Evolutionary conservation across 805 yeast genomes (phyloP).

Genomic region (Kluyveromyces wickerhamii): DNA sequence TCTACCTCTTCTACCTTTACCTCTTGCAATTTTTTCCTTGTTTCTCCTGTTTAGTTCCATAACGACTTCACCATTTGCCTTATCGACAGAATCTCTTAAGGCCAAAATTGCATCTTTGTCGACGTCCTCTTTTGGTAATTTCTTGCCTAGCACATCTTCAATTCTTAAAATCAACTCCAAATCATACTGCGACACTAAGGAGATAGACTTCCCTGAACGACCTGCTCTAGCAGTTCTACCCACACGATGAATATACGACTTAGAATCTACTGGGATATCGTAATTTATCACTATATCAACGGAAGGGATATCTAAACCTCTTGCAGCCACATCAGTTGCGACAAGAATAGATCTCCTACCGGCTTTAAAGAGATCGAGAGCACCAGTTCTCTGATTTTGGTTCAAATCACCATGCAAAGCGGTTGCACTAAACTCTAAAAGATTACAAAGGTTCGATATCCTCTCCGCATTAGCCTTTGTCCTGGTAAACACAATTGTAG

Average conservation of each 20-base stretch:
- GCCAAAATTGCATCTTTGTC: slow-evolving; percentile 70
- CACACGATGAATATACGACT: slow-evolving; percentile 79
- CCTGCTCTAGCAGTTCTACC: slow-evolving; percentile 97
- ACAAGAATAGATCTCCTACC: slow-evolving; percentile 62
- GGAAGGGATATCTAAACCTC: slow-evolving; percentile 78
- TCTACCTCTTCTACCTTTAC: slow-evolving; percentile 33
- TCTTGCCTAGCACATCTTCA: slow-evolving; percentile 78
- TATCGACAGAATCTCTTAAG: slow-evolving; percentile 79
- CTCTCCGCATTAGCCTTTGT: slow-evolving; percentile 95
- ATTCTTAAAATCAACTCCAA: slow-evolving; percentile 80
- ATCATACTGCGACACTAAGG: slow-evolving; percentile 91
- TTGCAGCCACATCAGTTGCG: slow-evolving; percentile 84
- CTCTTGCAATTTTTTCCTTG: slow-evolving; percentile 42
- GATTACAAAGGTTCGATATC: slow-evolving; percentile 70
- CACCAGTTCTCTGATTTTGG: slow-evolving; percentile 78
- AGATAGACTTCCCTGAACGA: slow-evolving; percentile 76
- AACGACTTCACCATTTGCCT: slow-evolving; percentile 86
- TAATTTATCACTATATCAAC: slow-evolving; percentile 73
- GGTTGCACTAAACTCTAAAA: slow-evolving; percentile 79
- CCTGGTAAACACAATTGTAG: slow-evolving; percentile 82
- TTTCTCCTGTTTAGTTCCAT: slow-evolving; percentile 59
- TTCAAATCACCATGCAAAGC: slow-evolving; percentile 91
- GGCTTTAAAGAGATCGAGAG: slow-evolving; percentile 69
- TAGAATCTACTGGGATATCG: slow-evolving; percentile 78
- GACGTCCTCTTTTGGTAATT: slow-evolving; percentile 74